Conservation (phyloP, 306 rosid species). For the Fagus crenata region DNA sequence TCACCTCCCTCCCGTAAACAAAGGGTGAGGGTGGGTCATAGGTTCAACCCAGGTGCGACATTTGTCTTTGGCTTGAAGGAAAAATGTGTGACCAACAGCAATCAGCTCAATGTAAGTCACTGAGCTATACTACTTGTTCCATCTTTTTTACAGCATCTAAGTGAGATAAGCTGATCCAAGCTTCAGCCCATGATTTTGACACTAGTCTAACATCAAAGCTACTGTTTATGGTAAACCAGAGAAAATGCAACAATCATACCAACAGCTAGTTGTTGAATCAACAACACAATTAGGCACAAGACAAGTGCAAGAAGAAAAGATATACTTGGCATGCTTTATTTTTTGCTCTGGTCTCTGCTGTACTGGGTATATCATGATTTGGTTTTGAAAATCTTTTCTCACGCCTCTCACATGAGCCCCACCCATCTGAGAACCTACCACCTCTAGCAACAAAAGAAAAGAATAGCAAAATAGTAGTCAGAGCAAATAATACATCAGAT, state of each 20-base stretch:
- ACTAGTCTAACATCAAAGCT: conserved; percentile 10
- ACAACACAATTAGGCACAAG: conserved; percentile 11
- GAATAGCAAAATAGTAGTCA: conserved; percentile 4
- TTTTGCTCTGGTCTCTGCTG: conserved; percentile 96
- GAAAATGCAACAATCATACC: not conserved
- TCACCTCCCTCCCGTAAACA: not conserved
- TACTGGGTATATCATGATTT: conserved; percentile 91
- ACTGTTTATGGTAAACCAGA: conserved; percentile 4
- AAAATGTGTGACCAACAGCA: not conserved
- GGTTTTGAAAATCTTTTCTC: conserved; percentile 85
- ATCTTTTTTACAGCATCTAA: not conserved
- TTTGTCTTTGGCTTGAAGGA: not conserved
- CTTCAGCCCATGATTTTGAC: not conserved
- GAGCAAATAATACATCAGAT: conserved; percentile 9
- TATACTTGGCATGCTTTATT: conserved; percentile 86
- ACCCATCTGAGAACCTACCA: conserved; percentile 96
- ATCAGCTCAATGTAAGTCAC: not conserved
- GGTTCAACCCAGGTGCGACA: not conserved
- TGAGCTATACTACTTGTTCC: not conserved
- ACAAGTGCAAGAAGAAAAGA: conserved; percentile 12
- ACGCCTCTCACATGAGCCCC: conserved; percentile 95
- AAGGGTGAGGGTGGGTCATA: not conserved
- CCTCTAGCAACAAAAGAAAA: conserved; percentile 47
- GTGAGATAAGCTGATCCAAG: not conserved
- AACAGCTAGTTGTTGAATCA: conserved; percentile 9